A percentile compares a stretch with the other conserved stretches of the same genome.
Conservation (phyloP, 2,329 filamentous ascomycete species). For the Botrytis cinerea region DNA sequence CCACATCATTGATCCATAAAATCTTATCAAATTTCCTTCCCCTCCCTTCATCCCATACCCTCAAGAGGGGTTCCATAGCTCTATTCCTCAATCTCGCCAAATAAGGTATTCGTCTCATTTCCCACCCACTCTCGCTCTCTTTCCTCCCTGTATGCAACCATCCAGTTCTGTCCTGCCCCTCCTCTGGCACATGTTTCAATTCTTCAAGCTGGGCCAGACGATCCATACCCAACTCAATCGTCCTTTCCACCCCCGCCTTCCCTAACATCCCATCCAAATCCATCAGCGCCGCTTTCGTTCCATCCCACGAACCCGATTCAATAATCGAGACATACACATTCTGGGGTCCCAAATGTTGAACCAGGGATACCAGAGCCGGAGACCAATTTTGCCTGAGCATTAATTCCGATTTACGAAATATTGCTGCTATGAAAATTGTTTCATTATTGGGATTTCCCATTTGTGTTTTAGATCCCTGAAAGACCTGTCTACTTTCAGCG, state of each 20-base stretch:
- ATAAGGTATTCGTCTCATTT: slow-evolving; percentile 64
- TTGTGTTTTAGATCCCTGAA: background rate
- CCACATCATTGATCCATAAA: slow-evolving; percentile 62
- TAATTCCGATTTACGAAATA: slow-evolving; percentile 67
- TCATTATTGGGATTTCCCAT: slow-evolving; percentile 25
- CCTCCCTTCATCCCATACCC: slow-evolving; percentile 42
- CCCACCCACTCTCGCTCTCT: slow-evolving; percentile 46
- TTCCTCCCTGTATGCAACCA: slow-evolving; percentile 63
- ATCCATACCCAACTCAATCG: slow-evolving; percentile 30
- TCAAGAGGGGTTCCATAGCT: slow-evolving; percentile 49
- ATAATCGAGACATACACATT: slow-evolving; percentile 70
- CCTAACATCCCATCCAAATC: slow-evolving; percentile 58
- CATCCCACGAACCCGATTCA: slow-evolving; percentile 70
- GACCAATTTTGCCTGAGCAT: slow-evolving; percentile 65
- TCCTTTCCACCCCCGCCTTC: slow-evolving; percentile 48
- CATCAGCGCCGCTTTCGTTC: slow-evolving; percentile 62
- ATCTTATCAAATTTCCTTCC: slow-evolving; percentile 51
- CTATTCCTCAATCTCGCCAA: slow-evolving; percentile 64
- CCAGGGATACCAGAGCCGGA: slow-evolving; percentile 58
- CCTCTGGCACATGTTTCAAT: slow-evolving; percentile 27
- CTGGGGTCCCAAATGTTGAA: slow-evolving; percentile 56
- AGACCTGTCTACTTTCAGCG: background rate
- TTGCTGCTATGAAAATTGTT: slow-evolving; percentile 65
- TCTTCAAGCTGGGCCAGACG: slow-evolving; percentile 28
- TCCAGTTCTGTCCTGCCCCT: slow-evolving; percentile 45